Percentiles rank a stretch among this genome's conserved stretches.
phyloP scores from a whole-genome alignment of 352 stramenopile genomes.

The Phytophthora sansomeana region DNA sequence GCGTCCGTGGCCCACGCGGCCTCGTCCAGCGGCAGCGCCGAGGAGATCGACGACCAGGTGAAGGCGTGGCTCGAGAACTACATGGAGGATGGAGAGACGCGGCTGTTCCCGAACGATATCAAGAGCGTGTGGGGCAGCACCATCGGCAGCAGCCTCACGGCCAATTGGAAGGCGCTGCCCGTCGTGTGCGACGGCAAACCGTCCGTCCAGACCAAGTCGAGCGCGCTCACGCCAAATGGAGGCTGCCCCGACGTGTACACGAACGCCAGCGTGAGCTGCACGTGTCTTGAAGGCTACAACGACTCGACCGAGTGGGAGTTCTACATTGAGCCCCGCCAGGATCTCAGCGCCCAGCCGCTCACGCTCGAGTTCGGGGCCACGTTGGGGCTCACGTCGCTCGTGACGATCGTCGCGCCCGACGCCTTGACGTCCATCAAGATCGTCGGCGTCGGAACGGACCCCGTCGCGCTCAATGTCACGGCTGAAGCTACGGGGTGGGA shows the following conservation, averaged over 20 bases:
- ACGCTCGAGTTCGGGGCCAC: conserved; percentile 44
- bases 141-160: conserved; percentile 56
- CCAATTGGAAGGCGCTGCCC: conserved; percentile 62
- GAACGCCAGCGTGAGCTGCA: conserved; percentile 58
- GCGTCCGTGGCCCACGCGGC: not conserved
- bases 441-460: conserved; percentile 34
- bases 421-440: conserved; percentile 45
- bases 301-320: conserved; percentile 54
- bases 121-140: conserved; percentile 59
- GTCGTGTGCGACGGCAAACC: conserved; percentile 57
- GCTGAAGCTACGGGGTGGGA: conserved; percentile 54
- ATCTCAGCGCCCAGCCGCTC: conserved; percentile 42
- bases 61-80: conserved; percentile 63
- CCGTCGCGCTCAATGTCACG: conserved; percentile 47
- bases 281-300: conserved; percentile 56
- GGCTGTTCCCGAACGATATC: conserved; percentile 66
- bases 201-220: conserved; percentile 58
- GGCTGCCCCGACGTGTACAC: conserved; percentile 57
- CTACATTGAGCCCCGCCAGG: conserved; percentile 35
- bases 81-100: conserved; percentile 59
- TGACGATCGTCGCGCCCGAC: conserved; percentile 54
- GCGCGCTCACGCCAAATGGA: conserved; percentile 49
- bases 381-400: conserved; percentile 52
- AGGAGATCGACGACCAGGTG: conserved; percentile 50
- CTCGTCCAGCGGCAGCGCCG: conserved; percentile 15